A percentile compares a stretch with the other conserved stretches of the same genome.
These are phyloP conservation scores for Metarhizium sp. DNA, from an alignment of 2,329 filamentous ascomycete species.

Conservation along the genomic window DNA sequence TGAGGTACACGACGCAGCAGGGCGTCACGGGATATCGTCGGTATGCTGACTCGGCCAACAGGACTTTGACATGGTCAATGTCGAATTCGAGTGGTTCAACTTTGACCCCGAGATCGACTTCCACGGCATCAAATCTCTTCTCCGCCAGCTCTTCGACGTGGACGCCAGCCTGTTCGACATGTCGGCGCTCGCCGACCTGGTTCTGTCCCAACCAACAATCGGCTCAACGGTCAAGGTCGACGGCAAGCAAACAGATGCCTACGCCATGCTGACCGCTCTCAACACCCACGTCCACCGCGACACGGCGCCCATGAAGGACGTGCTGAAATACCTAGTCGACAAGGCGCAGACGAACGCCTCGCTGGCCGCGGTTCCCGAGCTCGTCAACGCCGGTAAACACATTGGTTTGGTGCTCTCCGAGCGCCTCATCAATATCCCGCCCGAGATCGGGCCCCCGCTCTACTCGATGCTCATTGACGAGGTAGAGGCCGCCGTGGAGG, in stretches of 20 bases:
- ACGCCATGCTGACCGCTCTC: slow-evolving; percentile 82
- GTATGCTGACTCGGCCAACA: slow-evolving; percentile 22
- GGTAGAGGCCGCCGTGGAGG: slow-evolving; percentile 77
- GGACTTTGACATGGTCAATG: slow-evolving; percentile 87
- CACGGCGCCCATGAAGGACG: slow-evolving; percentile 59
- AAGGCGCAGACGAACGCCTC: slow-evolving; percentile 44
- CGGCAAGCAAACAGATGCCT: slow-evolving; percentile 84
- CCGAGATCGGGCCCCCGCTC: slow-evolving; percentile 85
- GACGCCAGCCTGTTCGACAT: slow-evolving; percentile 82
- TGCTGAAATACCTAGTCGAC: slow-evolving; percentile 61
- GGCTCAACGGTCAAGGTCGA: slow-evolving; percentile 98
- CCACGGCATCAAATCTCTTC: slow-evolving; percentile 81
- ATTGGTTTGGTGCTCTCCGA: slow-evolving; percentile 87
- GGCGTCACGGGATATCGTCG: slow-evolving; percentile 3
- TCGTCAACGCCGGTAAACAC: slow-evolving; percentile 47
- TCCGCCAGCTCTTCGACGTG: slow-evolving; percentile 86
- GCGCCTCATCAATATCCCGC: slow-evolving; percentile 92
- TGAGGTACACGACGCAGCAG: slow-evolving; percentile 29
- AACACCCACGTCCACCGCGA: slow-evolving; percentile 73
- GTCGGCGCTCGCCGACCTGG: slow-evolving; percentile 75
- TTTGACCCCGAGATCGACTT: slow-evolving; percentile 85
- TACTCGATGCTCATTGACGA: slow-evolving; percentile 92
- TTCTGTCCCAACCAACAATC: slow-evolving; percentile 77
- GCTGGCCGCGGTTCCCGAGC: slow-evolving; percentile 45
- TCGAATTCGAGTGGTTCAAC: slow-evolving; percentile 99